Evolutionary conservation across 139 green algal genomes (phyloP).

Genomic region (Coelastrella sp.): DNA sequence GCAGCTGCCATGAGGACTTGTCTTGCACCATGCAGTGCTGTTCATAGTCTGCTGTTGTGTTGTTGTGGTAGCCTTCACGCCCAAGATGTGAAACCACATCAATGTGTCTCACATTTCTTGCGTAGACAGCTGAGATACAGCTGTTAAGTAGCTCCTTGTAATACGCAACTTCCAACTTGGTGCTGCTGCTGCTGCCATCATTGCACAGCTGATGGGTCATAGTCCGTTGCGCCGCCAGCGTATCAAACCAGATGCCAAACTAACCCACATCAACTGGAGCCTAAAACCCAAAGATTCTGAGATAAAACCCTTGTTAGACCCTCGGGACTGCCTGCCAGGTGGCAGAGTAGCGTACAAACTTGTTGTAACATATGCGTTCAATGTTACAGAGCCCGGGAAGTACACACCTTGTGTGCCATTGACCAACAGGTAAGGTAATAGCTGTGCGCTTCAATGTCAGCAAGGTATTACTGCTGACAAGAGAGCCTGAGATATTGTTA

Average conservation of each 20-base stretch:
- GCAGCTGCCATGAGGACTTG: too few species aligned
- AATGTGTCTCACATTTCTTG: too few species aligned
- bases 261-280: slow-evolving; percentile 71
- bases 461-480: too few species aligned
- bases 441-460: too few species aligned
- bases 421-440: slow-evolving; percentile 79
- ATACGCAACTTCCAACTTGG: neutral
- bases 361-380: slow-evolving; percentile 88
- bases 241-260: slow-evolving; percentile 71
- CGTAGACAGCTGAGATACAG: too few species aligned
- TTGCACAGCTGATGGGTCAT: slow-evolving; percentile 47
- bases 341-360: slow-evolving; percentile 78
- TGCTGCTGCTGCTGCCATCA: neutral
- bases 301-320: slow-evolving; percentile 62
- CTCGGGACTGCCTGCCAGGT: slow-evolving; percentile 75
- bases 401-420: slow-evolving; percentile 71
- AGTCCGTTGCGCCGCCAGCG: slow-evolving; percentile 72
- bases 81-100: too few species aligned
- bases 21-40: too few species aligned
- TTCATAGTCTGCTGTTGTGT: too few species aligned
- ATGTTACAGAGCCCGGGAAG: slow-evolving; percentile 78
- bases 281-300: slow-evolving; percentile 64
- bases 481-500: too few species aligned
- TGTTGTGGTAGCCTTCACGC: too few species aligned
- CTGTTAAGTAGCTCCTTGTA: neutral